Evolutionary conservation across 306 rosid genomes (phyloP), one percentile per base, ranked within the genome.

Genomic region (Leucaena leucocephala): DNA sequence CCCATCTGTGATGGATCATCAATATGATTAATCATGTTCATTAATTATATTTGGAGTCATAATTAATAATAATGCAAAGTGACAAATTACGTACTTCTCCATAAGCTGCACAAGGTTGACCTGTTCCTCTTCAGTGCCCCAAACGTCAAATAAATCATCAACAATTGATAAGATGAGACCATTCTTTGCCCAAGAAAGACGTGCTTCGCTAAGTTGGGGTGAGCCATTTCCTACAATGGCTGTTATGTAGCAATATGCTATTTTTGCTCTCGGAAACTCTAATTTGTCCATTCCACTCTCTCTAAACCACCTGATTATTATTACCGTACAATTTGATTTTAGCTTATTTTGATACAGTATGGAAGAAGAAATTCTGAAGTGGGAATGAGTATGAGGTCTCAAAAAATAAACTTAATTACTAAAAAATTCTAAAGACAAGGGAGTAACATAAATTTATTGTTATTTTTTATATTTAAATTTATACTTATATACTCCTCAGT

Each of bases 101-200:
- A 90, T 65, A 79, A 90, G 64, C 27, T 76, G 81, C 44, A 88
- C 49, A 12, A 42, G 72, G 3, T 86, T 81, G 34, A 76, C 33
- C 40, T 88, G 44, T 79, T 90, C 91, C 81, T 82, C 91, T 80
- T 86, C 80, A 54, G 89, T 84, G 49, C 89, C 89, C 36, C 91
- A 85, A 52, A 86, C 49, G 4, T 88, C 90, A 75, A 78, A 88
- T 82, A 90, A 81, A 81, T 90, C 89, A 78, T 88, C 90, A 21
- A 81, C 82, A 43, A 84, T 88, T 15, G 85, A 82, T 8, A 84
- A 49, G 3, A 90, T 85, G 19, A 88, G 84, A 15, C 85, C 86
- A 36, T 43, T 11, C n/a, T 88, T 88, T 33, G 94, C 86, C 91
- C 88, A 88, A 17, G 94, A 71, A 42, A 88, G 75, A 50, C 91